These are phyloP conservation scores for Apiospora malaysiana DNA, from an alignment of 2,329 filamentous ascomycete genomes.

Conservation along the genomic window DNA sequence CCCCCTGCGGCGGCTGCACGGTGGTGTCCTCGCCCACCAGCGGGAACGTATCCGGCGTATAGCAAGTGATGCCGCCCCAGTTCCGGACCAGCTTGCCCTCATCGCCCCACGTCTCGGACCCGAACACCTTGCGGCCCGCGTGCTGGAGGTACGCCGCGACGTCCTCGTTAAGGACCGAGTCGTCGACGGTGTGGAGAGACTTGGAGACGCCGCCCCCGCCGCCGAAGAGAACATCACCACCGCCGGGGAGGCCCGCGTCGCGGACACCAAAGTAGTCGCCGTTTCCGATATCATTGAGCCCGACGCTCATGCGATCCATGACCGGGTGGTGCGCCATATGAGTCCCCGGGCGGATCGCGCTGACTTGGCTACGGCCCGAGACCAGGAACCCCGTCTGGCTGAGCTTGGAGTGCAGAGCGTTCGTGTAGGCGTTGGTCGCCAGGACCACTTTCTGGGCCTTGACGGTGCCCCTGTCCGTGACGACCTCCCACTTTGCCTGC, in stretches of 20 bases:
- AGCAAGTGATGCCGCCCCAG: slow-evolving; percentile 24
- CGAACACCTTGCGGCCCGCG: slow-evolving; percentile 15
- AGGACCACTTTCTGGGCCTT: slow-evolving; percentile 49
- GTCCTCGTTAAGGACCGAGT: slow-evolving; percentile 22
- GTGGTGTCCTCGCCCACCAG: slow-evolving; percentile 21
- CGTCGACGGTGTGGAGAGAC: slow-evolving; percentile 27
- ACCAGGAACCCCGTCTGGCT: slow-evolving; percentile 47
- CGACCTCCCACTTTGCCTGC: slow-evolving; percentile 41
- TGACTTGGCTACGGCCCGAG: slow-evolving; percentile 53
- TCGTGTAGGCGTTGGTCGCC: slow-evolving; percentile 58
- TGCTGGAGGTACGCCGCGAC: slow-evolving; percentile 22
- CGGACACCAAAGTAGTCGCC: slow-evolving; percentile 46
- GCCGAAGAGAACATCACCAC: slow-evolving; percentile 40
- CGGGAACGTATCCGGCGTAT: slow-evolving; percentile 25
- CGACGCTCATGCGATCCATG: slow-evolving; percentile 30
- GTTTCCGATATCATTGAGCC: slow-evolving; percentile 36
- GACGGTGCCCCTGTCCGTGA: slow-evolving; percentile 48
- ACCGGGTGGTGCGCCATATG: slow-evolving; percentile 32
- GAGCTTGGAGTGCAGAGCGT: slow-evolving; percentile 45
- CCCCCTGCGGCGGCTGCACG: background rate
- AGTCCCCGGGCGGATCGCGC: slow-evolving; percentile 44
- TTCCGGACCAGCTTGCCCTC: slow-evolving; percentile 21
- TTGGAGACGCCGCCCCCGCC: slow-evolving; percentile 35
- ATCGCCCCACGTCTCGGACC: slow-evolving; percentile 21
- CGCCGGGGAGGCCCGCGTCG: slow-evolving; percentile 32